Evolutionary conservation across 768 basidiomycete species (phyloP).

Genomic region (Pulveroboletus sp.): DNA sequence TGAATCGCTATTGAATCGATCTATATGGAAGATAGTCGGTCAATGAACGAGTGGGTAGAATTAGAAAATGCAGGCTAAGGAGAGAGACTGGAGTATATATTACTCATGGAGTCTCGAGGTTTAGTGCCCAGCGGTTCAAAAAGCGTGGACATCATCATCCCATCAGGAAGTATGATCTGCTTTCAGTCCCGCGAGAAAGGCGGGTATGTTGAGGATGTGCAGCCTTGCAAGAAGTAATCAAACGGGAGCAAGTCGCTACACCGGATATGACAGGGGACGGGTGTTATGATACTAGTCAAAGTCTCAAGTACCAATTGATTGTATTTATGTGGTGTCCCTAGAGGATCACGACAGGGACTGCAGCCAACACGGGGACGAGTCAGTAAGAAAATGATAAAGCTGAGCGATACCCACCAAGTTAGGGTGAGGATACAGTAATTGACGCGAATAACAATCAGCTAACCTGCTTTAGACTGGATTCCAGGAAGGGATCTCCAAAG

Average conservation of each 20-base stretch:
- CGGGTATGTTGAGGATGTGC: not conserved
- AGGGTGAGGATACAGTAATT: not conserved
- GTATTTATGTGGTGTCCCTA: not conserved
- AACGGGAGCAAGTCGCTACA: not conserved
- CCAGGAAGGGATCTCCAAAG: slow-evolving; percentile 53
- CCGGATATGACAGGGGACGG: slow-evolving; percentile 1
- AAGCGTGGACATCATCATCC: not conserved
- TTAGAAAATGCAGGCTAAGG: not conserved
- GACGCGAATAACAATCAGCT: slow-evolving; percentile 12
- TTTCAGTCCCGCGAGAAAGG: not conserved
- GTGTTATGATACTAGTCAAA: not conserved
- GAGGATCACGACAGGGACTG: not conserved
- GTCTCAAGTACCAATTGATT: not conserved
- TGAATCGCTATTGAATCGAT: not conserved
- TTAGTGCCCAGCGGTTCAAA: not conserved
- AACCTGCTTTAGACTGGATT: slow-evolving; percentile 28
- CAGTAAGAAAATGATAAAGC: not conserved
- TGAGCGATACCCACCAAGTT: slow-evolving; percentile 7
- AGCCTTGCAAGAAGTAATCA: not conserved
- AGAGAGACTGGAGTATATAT: not conserved
- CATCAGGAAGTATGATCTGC: not conserved
- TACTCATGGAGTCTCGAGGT: not conserved
- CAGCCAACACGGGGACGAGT: not conserved
- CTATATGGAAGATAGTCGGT: not conserved
- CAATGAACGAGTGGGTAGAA: too few relatives aligned